Conservation (phyloP, 352 stramenopile genomes). For the Phytophthora tentaculata region DNA sequence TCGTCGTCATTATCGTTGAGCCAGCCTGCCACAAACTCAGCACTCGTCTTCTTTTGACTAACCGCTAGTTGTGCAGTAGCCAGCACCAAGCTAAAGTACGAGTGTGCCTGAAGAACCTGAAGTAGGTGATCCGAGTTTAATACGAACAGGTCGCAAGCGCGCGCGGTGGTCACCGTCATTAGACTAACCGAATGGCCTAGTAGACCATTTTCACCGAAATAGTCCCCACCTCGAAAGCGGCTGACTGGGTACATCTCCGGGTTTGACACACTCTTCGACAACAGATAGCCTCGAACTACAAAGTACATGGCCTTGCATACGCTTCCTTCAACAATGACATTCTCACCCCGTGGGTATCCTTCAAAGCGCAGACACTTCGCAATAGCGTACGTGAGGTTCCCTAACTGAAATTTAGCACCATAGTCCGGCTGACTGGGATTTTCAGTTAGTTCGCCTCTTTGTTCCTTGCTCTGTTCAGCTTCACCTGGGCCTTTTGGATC, state of each 20-base stretch:
- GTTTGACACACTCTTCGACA: constrained; percentile 59
- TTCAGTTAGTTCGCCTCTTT: not conserved
- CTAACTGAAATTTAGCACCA: constrained; percentile 15
- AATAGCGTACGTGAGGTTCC: constrained; percentile 48
- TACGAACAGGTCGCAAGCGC: constrained; percentile 67
- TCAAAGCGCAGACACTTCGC: constrained; percentile 65
- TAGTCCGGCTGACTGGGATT: constrained; percentile 1
- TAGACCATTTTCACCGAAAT: constrained; percentile 62
- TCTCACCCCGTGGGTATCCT: constrained; percentile 64
- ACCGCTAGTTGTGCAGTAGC: constrained; percentile 52
- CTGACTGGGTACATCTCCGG: constrained; percentile 51
- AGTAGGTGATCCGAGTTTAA: constrained; percentile 58
- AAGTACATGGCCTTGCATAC: constrained; percentile 76
- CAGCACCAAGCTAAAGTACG: constrained; percentile 54
- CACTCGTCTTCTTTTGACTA: constrained; percentile 36
- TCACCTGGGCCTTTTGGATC: not conserved
- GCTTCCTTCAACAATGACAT: constrained; percentile 63
- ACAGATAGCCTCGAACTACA: constrained; percentile 62
- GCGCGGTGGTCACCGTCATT: constrained; percentile 55
- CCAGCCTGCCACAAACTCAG: constrained; percentile 37
- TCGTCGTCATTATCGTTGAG: constrained; percentile 17
- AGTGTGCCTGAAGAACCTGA: constrained; percentile 41
- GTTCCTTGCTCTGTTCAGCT: not conserved
- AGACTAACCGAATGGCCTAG: constrained; percentile 63
- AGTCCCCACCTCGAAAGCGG: constrained; percentile 56